These are phyloP conservation scores for Cladosporium sp. DNA, from an alignment of 2,329 filamentous ascomycete species.

Conservation along the genomic window DNA sequence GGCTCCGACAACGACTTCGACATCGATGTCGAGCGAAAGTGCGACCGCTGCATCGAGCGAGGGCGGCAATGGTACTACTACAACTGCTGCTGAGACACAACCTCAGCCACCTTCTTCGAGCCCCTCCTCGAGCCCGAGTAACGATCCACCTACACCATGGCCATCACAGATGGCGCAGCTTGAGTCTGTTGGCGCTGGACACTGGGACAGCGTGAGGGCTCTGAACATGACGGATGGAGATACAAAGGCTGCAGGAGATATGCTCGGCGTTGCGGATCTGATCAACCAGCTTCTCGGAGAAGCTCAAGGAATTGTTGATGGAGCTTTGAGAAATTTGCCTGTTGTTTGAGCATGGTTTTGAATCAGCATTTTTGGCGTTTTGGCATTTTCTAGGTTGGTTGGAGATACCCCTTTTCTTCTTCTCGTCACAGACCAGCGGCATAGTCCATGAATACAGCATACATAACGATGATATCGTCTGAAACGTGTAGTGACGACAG, in stretches of 20 bases:
- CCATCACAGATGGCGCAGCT: constrained; percentile 17
- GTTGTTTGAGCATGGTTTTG: not conserved
- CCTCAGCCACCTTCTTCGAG: not conserved
- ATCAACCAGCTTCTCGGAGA: constrained; percentile 8
- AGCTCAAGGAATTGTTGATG: constrained; percentile 1
- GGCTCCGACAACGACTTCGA: not conserved
- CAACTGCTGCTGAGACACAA: not conserved
- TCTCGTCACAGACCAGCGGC: too few relatives aligned
- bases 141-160: constrained; percentile 19
- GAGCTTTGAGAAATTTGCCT: not conserved
- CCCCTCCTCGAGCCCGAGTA: not conserved
- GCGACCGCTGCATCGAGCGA: not conserved
- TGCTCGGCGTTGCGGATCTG: constrained; percentile 3
- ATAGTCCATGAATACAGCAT: too few relatives aligned
- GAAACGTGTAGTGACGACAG: too few relatives aligned
- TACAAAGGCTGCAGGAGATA: constrained; percentile 16
- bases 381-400: not conserved
- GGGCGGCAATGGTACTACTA: not conserved
- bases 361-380: not conserved
- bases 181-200: constrained; percentile 15
- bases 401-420: not conserved
- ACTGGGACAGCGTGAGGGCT: constrained; percentile 19
- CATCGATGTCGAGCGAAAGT: not conserved
- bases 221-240: constrained; percentile 23
- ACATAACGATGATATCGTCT: too few relatives aligned